These are phyloP conservation scores for Lyophyllum atratum DNA, from an alignment of 768 basidiomycete species.

Conservation along the genomic window DNA sequence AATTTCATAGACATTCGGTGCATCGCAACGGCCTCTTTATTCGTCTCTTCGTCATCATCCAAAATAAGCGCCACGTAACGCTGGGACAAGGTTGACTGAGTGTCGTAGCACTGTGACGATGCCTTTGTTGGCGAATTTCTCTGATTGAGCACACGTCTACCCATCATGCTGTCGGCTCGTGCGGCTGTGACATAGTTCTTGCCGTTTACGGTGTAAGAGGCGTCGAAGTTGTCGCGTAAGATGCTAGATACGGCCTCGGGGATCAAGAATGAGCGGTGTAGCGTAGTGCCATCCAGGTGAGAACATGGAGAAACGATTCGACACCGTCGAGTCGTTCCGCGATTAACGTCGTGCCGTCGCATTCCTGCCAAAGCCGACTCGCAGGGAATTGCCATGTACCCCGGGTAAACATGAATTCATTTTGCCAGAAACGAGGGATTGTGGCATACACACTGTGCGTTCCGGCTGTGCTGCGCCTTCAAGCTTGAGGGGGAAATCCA, in stretches of 20 bases:
- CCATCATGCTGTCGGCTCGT: neutral
- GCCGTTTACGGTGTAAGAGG: neutral
- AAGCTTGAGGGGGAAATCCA: neutral
- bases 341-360: neutral
- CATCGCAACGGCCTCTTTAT: neutral
- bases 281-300: neutral
- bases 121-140: neutral
- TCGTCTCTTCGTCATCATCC: neutral
- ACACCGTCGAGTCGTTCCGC: neutral
- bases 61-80: neutral
- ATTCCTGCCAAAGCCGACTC: neutral
- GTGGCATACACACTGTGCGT: neutral
- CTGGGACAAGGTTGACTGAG: neutral
- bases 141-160: neutral
- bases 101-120: neutral
- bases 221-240: neutral
- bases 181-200: neutral
- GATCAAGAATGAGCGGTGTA: neutral
- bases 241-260: neutral
- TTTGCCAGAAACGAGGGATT: neutral
- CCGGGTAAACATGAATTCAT: neutral
- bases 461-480: neutral
- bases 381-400: neutral
- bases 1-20: neutral
- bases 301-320: slow-evolving; percentile 1